Evolutionary conservation across 495 filamentous ascomycete species (phyloP).

Genomic region (Hypoxylon perforatum): DNA sequence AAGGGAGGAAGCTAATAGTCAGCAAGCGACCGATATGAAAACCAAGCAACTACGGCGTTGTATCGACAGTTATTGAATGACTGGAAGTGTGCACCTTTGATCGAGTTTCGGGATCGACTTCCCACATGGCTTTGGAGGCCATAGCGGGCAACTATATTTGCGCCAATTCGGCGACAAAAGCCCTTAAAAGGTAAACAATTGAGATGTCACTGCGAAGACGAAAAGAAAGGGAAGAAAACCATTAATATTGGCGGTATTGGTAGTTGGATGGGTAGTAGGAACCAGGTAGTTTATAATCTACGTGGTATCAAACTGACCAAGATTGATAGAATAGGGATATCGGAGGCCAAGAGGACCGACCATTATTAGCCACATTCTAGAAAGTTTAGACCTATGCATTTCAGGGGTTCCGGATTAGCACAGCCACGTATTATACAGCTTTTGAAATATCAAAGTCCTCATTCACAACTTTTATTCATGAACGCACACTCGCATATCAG

Average conservation of each 20-base stretch:
- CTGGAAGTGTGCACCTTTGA: conserved; percentile 73
- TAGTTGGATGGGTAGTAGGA: background rate
- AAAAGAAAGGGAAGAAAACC: conserved; percentile 1
- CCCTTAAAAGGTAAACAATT: background rate
- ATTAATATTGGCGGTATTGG: background rate
- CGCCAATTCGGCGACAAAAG: conserved; percentile 10
- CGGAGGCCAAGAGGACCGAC: conserved; percentile 33
- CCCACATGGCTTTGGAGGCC: conserved; percentile 81
- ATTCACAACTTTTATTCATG: too few relatives aligned
- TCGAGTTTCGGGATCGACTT: conserved; percentile 95
- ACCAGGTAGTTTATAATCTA: background rate
- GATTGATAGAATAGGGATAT: conserved; percentile 28
- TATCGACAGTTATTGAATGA: conserved; percentile 11
- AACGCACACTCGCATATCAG: too few relatives aligned
- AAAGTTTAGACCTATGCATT: background rate
- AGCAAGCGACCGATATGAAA: conserved; percentile 15
- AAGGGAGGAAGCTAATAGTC: conserved; percentile 14
- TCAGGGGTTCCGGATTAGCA: background rate
- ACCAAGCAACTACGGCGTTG: background rate
- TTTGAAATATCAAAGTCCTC: too few relatives aligned
- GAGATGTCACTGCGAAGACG: conserved; percentile 23
- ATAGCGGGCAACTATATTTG: conserved; percentile 43
- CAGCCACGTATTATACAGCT: background rate
- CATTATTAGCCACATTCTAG: conserved; percentile 4
- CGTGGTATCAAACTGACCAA: conserved; percentile 25